A percentile compares a stretch with the other conserved stretches of the same genome.
Conservation (phyloP, 148 eudicot genomes). For the Rhododendron molle region DNA sequence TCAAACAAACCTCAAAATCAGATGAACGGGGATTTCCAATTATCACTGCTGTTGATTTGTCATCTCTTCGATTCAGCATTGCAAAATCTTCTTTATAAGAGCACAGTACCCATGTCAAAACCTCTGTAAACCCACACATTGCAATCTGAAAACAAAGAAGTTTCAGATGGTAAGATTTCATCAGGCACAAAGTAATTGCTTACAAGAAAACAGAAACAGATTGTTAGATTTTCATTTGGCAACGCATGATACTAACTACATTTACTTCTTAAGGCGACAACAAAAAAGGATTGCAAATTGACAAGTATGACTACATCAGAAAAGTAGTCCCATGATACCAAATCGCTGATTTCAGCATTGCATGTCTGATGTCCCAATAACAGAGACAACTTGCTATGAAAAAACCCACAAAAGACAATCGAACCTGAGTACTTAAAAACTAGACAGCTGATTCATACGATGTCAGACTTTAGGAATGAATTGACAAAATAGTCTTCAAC, state of each 20-base stretch:
- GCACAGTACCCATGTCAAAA: slow-evolving; percentile 77
- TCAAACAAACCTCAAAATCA: slow-evolving; percentile 84
- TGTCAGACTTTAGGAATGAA: neutral
- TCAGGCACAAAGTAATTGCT: neutral
- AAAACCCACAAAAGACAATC: neutral
- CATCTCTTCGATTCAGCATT: slow-evolving; percentile 77
- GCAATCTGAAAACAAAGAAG: slow-evolving; percentile 30
- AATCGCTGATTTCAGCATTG: neutral
- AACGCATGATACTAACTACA: neutral
- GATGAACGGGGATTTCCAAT: slow-evolving; percentile 89
- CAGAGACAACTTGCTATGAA: neutral
- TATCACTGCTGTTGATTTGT: slow-evolving; percentile 64
- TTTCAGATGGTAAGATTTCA: neutral
- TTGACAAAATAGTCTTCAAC: neutral
- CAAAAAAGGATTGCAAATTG: neutral
- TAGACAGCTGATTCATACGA: neutral
- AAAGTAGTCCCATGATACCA: neutral
- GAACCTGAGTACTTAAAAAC: neutral
- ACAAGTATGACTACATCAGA: neutral
- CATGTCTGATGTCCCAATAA: neutral
- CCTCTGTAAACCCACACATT: slow-evolving; percentile 85
- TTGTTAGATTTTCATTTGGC: neutral
- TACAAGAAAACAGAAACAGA: neutral
- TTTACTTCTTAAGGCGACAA: neutral
- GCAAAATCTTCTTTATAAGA: slow-evolving; percentile 72